Percentiles rank a stretch among this genome's conserved stretches.
Conservation (phyloP, 805 yeast species). For the Yamadazyma tumulicola region DNA sequence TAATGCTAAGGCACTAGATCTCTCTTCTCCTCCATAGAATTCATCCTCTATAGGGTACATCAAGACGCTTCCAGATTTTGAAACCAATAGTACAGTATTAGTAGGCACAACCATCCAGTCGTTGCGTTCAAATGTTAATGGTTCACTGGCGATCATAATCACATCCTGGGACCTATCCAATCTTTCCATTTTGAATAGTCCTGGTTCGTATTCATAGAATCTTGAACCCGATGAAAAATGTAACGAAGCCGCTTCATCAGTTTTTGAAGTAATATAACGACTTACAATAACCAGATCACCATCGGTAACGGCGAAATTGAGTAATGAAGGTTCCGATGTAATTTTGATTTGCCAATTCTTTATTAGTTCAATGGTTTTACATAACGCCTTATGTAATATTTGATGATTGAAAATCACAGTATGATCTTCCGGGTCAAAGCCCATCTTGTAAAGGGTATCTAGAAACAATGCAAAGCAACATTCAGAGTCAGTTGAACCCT, state of each 20-base stretch:
- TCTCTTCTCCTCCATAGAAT: slow-evolving; percentile 68
- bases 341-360: slow-evolving; percentile 75
- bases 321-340: slow-evolving; percentile 64
- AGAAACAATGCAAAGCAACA: slow-evolving; percentile 88
- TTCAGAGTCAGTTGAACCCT: slow-evolving; percentile 95
- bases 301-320: slow-evolving; percentile 94
- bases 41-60: slow-evolving; percentile 91
- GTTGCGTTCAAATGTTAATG: slow-evolving; percentile 91
- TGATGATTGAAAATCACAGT: slow-evolving; percentile 44
- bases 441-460: slow-evolving; percentile 72
- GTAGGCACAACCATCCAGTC: slow-evolving; percentile 98
- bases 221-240: slow-evolving; percentile 93
- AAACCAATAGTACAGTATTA: slow-evolving; percentile 78
- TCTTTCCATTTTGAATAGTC: slow-evolving; percentile 92
- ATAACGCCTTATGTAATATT: slow-evolving; percentile 62
- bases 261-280: slow-evolving; percentile 81
- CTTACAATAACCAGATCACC: slow-evolving; percentile 84
- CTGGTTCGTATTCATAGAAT: slow-evolving; percentile 86
- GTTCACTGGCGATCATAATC: slow-evolving; percentile 96
- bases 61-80: slow-evolving; percentile 73
- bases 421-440: slow-evolving; percentile 58
- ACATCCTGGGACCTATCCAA: slow-evolving; percentile 90
- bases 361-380: slow-evolving; percentile 68
- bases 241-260: slow-evolving; percentile 94
- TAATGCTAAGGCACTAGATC: slow-evolving; percentile 82